Base-by-base conservation (phyloP, 805 yeast species). In the Clavispora carvajalis region DNA sequence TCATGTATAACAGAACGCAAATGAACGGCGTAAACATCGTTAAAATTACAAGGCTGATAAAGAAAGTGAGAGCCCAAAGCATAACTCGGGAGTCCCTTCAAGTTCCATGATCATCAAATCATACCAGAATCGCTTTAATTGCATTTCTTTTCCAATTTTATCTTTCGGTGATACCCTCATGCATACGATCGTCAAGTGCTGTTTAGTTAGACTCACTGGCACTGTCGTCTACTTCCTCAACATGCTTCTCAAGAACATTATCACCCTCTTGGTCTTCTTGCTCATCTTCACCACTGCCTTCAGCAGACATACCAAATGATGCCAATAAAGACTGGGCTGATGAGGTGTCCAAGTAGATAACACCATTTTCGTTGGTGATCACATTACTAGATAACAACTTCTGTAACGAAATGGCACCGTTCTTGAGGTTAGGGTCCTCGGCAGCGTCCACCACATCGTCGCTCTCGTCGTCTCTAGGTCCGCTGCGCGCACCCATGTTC, bases 291-390 rank as follows among this genome's bases (percentile, higher is more conserved):
- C 43, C 54, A n/a, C 37, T 47, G 17, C 34, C 47, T 23, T 63
- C 63, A 15, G 62, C 55, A 59, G 66, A 60, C 45, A 56, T 56
- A 22, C 71, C 71, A 46, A 69, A 69, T 42, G 69, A 71, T 25
- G 82, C 82, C 53, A 81, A 65, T 52, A 80, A 73, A n/a, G 81
- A 77, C 44, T 78, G 77, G 18, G 84, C 75, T 9, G 81, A 72
- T 26, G 81, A 65, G 7, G 80, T 79, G 53, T 80, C 83, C 48
- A 80, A 69, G 56, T 79, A 80, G 38, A 80, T 76, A 21, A 80
- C 82, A 33, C 84, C 84, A 54, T 80, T 77, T 47, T 76, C 77
- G 41, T 77, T 76, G 36, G 79, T 71, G 41, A 76, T 67, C 36
- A 74, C 76, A 45, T 76, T 73, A 38, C 67, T 62, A 36, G 72